phyloP scores from a whole-genome alignment of 75 land plant genomes.

The Sequoia sempervirens region DNA sequence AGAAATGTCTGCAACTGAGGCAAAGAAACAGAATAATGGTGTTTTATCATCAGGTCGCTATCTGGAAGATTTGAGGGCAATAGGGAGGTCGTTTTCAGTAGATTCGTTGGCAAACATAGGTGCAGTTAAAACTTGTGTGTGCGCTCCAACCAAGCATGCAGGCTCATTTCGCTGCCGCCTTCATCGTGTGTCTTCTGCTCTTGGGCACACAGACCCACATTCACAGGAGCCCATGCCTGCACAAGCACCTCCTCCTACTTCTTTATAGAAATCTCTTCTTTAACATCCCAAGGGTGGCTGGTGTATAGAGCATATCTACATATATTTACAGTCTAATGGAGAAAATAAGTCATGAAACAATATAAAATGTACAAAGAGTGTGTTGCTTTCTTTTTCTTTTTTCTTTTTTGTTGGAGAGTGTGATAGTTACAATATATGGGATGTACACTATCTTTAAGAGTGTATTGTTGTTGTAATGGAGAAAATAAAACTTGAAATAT shows the following conservation, averaged over 20 bases:
- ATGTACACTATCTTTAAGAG: too few species aligned
- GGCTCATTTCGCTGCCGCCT: conserved; percentile 7
- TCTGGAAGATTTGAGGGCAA: background rate
- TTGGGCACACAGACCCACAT: background rate
- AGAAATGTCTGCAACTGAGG: background rate
- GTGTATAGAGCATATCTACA: too few species aligned
- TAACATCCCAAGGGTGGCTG: background rate
- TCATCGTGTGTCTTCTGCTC: background rate
- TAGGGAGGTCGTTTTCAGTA: background rate
- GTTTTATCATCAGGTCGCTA: background rate
- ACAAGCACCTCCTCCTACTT: background rate
- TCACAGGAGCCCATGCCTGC: background rate
- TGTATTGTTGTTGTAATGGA: too few species aligned
- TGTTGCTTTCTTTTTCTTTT: too few species aligned
- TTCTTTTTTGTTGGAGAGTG: too few species aligned
- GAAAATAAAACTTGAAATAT: too few species aligned
- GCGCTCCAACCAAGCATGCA: background rate
- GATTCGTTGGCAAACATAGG: background rate
- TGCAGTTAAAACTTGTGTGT: background rate
- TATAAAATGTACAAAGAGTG: too few species aligned
- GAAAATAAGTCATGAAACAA: too few species aligned
- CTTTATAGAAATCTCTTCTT: too few species aligned
- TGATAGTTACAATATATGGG: too few species aligned
- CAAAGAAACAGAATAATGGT: background rate
- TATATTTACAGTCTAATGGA: too few species aligned